Evolutionary conservation across 1,284 basidiomycete species (phyloP).

Genomic region (Trichosporon faecale): DNA sequence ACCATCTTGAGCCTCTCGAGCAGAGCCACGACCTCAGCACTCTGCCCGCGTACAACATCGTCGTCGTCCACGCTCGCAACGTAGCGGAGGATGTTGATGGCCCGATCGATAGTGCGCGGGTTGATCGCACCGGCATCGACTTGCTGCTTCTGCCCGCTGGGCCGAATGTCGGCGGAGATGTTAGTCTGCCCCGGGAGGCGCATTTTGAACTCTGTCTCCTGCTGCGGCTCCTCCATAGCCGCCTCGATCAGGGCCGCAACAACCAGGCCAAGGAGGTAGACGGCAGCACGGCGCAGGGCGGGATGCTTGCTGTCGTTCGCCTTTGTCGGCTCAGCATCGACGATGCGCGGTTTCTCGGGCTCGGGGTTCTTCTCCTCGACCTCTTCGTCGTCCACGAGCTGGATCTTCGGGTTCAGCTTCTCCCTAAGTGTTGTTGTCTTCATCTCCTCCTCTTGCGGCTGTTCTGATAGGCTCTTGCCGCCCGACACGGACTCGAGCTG

Average conservation of each 20-base stretch:
- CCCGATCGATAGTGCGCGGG: conserved; percentile 55
- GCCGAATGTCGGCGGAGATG: background rate
- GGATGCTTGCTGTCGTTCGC: conserved; percentile 66
- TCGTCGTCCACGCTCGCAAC: conserved; percentile 71
- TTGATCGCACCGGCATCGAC: background rate
- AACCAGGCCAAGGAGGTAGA: conserved; percentile 71
- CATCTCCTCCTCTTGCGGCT: background rate
- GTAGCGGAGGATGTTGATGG: conserved; percentile 66
- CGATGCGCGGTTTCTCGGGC: conserved; percentile 25
- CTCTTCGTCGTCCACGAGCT: conserved; percentile 26
- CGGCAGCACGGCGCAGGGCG: conserved; percentile 71
- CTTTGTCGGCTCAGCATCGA: conserved; percentile 57
- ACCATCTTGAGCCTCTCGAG: conserved; percentile 17
- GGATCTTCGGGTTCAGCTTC: conserved; percentile 17
- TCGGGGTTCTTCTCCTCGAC: conserved; percentile 21
- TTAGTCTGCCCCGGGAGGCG: conserved; percentile 20
- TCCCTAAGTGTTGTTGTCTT: background rate
- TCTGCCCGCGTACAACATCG: conserved; percentile 69
- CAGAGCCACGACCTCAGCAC: conserved; percentile 60
- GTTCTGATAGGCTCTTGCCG: background rate
- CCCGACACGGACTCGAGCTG: conserved; percentile 63
- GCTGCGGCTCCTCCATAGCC: conserved; percentile 7
- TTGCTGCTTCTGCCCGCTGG: conserved; percentile 22
- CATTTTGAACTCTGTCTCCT: conserved; percentile 19
- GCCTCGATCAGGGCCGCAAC: conserved; percentile 54